A percentile compares a stretch with the other conserved stretches of the same genome.
phyloP scores from a whole-genome alignment of 2,329 filamentous ascomycete genomes.

The Penicillium sclerotiorum region DNA sequence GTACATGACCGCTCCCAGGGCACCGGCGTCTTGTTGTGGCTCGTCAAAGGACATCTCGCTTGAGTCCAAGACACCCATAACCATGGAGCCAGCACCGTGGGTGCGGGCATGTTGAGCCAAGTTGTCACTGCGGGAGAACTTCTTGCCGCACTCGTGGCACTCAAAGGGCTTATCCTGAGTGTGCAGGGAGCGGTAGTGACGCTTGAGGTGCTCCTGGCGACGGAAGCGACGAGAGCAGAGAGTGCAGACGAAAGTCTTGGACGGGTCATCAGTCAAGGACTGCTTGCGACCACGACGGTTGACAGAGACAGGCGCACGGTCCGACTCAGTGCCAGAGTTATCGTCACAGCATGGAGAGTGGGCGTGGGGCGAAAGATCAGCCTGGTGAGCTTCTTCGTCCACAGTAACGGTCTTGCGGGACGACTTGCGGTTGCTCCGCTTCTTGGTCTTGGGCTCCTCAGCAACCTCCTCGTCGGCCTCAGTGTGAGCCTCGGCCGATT shows the following conservation, averaged over 20 bases:
- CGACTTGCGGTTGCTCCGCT: slow-evolving; percentile 42
- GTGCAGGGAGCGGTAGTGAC: slow-evolving; percentile 96
- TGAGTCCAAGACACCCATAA: slow-evolving; percentile 84
- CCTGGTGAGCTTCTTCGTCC: slow-evolving; percentile 48
- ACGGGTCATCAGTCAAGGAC: slow-evolving; percentile 94
- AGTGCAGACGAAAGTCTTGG: slow-evolving; percentile 97
- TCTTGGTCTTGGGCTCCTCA: slow-evolving; percentile 56
- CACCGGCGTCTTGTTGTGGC: slow-evolving; percentile 64
- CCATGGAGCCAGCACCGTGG: slow-evolving; percentile 84
- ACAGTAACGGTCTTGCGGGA: slow-evolving; percentile 52
- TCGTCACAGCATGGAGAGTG: slow-evolving; percentile 44
- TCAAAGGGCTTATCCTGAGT: slow-evolving; percentile 98
- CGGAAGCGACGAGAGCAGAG: slow-evolving; percentile 97
- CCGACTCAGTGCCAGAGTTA: slow-evolving; percentile 52
- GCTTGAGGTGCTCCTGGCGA: slow-evolving; percentile 96
- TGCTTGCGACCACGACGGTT: slow-evolving; percentile 98
- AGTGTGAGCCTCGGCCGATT: slow-evolving; percentile 13
- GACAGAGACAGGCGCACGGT: slow-evolving; percentile 55
- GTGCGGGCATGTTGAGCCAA: slow-evolving; percentile 93
- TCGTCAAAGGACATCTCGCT: slow-evolving; percentile 57
- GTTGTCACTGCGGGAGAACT: slow-evolving; percentile 98
- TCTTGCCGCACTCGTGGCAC: slow-evolving; percentile 97
- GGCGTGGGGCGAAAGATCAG: too few relatives aligned
- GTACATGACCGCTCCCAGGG: slow-evolving; percentile 77
- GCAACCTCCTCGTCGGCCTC: slow-evolving; percentile 47